Conservation (phyloP, 1,284 basidiomycete species). For the Schizophyllum amplum region DNA sequence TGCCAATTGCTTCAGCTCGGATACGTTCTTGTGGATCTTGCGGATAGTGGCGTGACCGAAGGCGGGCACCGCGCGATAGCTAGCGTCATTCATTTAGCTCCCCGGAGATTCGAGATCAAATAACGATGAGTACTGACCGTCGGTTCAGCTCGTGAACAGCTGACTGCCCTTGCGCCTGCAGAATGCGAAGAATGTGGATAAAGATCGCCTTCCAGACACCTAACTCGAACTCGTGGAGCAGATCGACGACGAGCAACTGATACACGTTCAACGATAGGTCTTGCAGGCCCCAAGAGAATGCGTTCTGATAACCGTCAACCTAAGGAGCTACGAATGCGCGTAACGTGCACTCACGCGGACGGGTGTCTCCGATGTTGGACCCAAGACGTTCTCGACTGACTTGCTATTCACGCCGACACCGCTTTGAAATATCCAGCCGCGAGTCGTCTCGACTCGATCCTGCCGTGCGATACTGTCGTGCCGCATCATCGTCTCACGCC, state of each 20-base stretch:
- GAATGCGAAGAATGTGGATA: conserved; percentile 13
- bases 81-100: conserved; percentile 4
- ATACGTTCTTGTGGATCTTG: conserved; percentile 21
- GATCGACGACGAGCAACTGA: conserved; percentile 17
- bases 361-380: neutral
- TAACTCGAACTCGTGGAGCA: conserved; percentile 19
- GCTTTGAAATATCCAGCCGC: neutral
- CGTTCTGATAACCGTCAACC: conserved; percentile 13
- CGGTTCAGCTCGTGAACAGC: conserved; percentile 16
- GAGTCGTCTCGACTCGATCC: neutral
- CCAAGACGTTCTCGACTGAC: neutral
- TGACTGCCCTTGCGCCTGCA: conserved; percentile 14
- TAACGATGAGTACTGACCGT: conserved; percentile 10
- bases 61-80: conserved; percentile 19
- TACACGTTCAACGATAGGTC: conserved; percentile 11
- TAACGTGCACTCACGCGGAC: neutral
- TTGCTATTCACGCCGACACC: neutral
- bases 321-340: no score
- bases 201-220: conserved; percentile 10
- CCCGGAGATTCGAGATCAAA: neutral
- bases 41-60: conserved; percentile 26
- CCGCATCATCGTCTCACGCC: conserved; percentile 1
- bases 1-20: conserved; percentile 27
- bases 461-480: neutral
- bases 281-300: conserved; percentile 14